phyloP scores from a whole-genome alignment of 2,329 filamentous ascomycete genomes.

The Colletotrichum sp. region DNA sequence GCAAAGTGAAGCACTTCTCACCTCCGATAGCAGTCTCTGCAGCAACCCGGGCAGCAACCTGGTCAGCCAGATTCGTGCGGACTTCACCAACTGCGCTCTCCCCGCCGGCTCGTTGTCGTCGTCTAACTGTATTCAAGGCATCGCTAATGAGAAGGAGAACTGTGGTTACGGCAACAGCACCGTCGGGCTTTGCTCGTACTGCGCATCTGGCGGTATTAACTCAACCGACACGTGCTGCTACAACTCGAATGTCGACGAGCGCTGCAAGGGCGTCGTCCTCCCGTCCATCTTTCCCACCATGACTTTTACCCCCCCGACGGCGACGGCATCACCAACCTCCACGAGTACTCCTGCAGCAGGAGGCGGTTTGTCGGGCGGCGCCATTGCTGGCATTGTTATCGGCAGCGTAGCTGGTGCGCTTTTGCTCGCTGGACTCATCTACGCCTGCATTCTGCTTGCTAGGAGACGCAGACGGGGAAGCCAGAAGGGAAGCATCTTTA shows the following conservation, averaged over 20 bases:
- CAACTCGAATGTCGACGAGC: constrained; percentile 74
- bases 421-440: constrained; percentile 71
- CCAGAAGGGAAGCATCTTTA: constrained; percentile 79
- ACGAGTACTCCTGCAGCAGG: constrained; percentile 33
- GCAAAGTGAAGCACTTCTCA: constrained; percentile 85
- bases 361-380: constrained; percentile 73
- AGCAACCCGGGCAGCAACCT: constrained; percentile 68
- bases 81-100: constrained; percentile 88
- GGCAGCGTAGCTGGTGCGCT: constrained; percentile 76
- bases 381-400: constrained; percentile 89
- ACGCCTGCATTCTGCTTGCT: constrained; percentile 65
- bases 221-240: constrained; percentile 96
- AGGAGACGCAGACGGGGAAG: constrained; percentile 61
- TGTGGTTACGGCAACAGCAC: constrained; percentile 81
- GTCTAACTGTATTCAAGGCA: constrained; percentile 76
- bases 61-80: constrained; percentile 81
- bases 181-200: constrained; percentile 86
- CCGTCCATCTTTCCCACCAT: constrained; percentile 77
- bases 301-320: constrained; percentile 56
- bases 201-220: constrained; percentile 81
- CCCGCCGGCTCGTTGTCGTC: constrained; percentile 79
- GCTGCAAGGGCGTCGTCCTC: constrained; percentile 78
- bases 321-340: constrained; percentile 46
- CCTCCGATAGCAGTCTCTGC: constrained; percentile 77
- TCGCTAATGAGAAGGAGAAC: constrained; percentile 81